phyloP scores from a whole-genome alignment of 2,329 filamentous ascomycete species.

The Ceratocystis huliohia region DNA sequence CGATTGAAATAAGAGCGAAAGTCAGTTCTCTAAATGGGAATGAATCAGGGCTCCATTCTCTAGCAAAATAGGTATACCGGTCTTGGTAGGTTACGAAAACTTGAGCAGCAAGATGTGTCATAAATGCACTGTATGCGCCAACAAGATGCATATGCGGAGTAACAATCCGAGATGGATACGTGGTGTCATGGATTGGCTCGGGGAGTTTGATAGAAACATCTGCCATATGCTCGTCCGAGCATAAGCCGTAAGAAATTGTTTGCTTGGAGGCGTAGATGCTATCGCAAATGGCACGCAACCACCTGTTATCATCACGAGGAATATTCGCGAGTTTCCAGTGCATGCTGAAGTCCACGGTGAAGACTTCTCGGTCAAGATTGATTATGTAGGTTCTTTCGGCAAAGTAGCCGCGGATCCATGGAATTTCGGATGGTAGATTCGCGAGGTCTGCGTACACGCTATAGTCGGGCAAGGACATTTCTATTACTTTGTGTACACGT shows the following conservation, averaged over 20 bases:
- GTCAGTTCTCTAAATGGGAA: conserved; percentile 23
- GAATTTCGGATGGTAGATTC: not conserved
- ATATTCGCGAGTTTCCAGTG: conserved; percentile 23
- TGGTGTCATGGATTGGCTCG: not conserved
- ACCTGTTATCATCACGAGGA: conserved; percentile 20
- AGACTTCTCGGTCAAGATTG: conserved; percentile 22
- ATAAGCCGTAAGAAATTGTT: conserved; percentile 20
- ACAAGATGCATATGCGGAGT: not conserved
- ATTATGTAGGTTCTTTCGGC: not conserved
- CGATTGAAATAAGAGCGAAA: conserved; percentile 22
- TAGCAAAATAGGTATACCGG: conserved; percentile 19
- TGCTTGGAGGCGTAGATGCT: conserved; percentile 19
- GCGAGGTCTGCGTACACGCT: not conserved
- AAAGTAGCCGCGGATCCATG: not conserved
- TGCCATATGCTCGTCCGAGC: not conserved
- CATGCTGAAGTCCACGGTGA: conserved; percentile 22
- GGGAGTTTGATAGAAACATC: conserved; percentile 21
- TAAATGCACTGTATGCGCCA: not conserved
- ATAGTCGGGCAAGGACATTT: too few species aligned
- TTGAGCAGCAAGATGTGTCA: not conserved
- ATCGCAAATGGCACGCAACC: conserved; percentile 11
- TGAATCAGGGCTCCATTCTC: conserved; percentile 22
- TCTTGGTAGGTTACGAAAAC: conserved; percentile 15
- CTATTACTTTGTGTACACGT: too few species aligned
- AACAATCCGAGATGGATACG: conserved; percentile 12